Percentiles rank a stretch among this genome's conserved stretches.
These are phyloP conservation scores for Akanthomyces muscarius DNA, from an alignment of 2,329 filamentous ascomycete genomes.

Conservation along the genomic window DNA sequence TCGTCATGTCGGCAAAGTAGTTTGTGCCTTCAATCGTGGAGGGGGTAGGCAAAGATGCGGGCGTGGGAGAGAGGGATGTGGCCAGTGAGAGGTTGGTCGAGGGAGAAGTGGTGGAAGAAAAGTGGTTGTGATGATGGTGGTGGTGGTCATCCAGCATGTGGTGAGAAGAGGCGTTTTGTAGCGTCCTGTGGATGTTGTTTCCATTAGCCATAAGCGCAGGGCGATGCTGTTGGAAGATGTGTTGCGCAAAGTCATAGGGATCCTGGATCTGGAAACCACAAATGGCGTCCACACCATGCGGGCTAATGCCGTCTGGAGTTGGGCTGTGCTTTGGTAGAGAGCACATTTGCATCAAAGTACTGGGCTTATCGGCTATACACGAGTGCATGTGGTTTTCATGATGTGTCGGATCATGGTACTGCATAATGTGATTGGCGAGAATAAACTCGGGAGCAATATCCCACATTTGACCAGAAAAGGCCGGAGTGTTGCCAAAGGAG, in stretches of 20 bases:
- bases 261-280: constrained; percentile 29
- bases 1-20: constrained; percentile 15
- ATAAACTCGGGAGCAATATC: constrained; percentile 24
- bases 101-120: constrained; percentile 25
- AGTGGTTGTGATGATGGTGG: constrained; percentile 17
- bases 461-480: constrained; percentile 18
- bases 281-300: constrained; percentile 21
- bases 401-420: constrained; percentile 28
- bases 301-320: constrained; percentile 20
- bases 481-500: constrained; percentile 5
- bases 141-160: constrained; percentile 11
- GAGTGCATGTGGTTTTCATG: constrained; percentile 23
- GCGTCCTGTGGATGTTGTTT: constrained; percentile 13
- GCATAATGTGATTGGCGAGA: constrained; percentile 28
- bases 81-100: constrained; percentile 24
- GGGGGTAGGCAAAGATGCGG: constrained; percentile 29
- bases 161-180: constrained; percentile 9
- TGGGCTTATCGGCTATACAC: constrained; percentile 28
- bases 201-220: constrained; percentile 20
- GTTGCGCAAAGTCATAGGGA: constrained; percentile 26
- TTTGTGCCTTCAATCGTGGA: constrained; percentile 24
- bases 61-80: constrained; percentile 24
- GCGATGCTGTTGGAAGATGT: constrained; percentile 29
- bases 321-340: constrained; percentile 24
- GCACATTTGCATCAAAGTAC: constrained; percentile 25